A percentile compares a stretch with the other conserved stretches of the same genome.
Evolutionary conservation across 169 alveolate species (phyloP).

Genomic region (Eimeria tenella): DNA sequence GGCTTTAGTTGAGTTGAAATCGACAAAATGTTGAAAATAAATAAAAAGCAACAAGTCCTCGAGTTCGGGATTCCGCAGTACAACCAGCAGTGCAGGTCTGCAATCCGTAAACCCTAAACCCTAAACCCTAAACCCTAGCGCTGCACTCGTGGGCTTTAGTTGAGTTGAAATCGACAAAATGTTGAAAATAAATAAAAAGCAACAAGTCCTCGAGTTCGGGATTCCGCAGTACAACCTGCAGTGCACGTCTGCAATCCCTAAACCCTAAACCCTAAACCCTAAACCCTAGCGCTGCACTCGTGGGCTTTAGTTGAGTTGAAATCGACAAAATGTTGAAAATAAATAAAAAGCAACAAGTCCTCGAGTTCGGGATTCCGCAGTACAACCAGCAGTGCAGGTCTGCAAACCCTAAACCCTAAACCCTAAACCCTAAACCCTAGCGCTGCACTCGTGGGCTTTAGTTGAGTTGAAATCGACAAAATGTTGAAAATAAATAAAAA

Average conservation of each 20-base stretch:
- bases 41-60: conserved; percentile 93
- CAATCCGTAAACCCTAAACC: conserved; percentile 90
- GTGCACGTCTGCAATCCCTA: conserved; percentile 80
- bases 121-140: conserved; percentile 1
- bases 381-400: conserved; percentile 93
- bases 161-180: conserved; percentile 97
- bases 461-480: conserved; percentile 98
- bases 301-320: too few relatives aligned
- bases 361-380: conserved; percentile 85
- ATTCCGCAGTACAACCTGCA: conserved; percentile 91
- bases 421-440: conserved; percentile 3
- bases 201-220: conserved; percentile 91
- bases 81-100: conserved; percentile 94
- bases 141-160: too few relatives aligned
- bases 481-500: conserved; percentile 91
- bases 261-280: conserved; percentile 6
- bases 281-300: too few relatives aligned
- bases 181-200: conserved; percentile 92
- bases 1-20: conserved; percentile 98
- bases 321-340: conserved; percentile 96
- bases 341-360: conserved; percentile 93
- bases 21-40: conserved; percentile 95
- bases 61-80: conserved; percentile 86
- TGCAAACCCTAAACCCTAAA: conserved; percentile 5
- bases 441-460: too few relatives aligned